Base-by-base conservation (phyloP, 192 early-diverging fungal genomes). In the Gaertneriomyces sp. region DNA sequence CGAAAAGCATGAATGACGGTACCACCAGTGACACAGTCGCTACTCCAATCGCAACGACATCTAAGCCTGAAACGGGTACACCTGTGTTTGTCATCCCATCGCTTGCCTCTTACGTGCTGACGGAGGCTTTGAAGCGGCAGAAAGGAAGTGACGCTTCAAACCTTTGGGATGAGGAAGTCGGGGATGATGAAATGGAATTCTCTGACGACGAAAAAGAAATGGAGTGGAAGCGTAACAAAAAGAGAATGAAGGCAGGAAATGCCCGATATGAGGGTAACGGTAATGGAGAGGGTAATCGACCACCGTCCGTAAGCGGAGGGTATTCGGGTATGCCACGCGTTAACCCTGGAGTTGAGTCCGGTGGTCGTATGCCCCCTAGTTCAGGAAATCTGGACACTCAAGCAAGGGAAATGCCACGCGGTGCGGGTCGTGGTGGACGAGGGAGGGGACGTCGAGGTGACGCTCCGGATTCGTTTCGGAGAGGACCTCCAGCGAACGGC, bases 121-220 rank as follows among this genome's bases (percentile, higher is more conserved):
- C 90, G 3, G 74, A 78, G 20, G 74, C 71, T 11, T 74, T 99
- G 40, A 78, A 80, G 42, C 61, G 66, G 5, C 55, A 85, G 17
- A 97, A 91, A 69, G 95, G 94, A 39, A 85, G 83, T 0, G 96
- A 99, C 79, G 96, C 96, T 4, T 91, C 89, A 49, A 99, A 99
- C 66, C 66, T 82, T 40, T 90, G 85, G 69, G 96, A 99, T 63
- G 96, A 99, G 78, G 96, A 99, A 63, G 79, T 91, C 0, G 85
- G 66, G 39, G 90, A 87, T 2, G 79, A 78, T 60, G 90, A 92
- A 19, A 71, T 91, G 72, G 94, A 95, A 65, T 98, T 96, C 71
- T 96, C 93, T 11, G 95, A 98, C 73, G 95, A 98, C 72, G 95
- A 98, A 64, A 70, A 88, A 53, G 95, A 98, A 68, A 64, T 68